Evolutionary conservation across 345 rosid species (phyloP).

Genomic region (Murraya paniculata): DNA sequence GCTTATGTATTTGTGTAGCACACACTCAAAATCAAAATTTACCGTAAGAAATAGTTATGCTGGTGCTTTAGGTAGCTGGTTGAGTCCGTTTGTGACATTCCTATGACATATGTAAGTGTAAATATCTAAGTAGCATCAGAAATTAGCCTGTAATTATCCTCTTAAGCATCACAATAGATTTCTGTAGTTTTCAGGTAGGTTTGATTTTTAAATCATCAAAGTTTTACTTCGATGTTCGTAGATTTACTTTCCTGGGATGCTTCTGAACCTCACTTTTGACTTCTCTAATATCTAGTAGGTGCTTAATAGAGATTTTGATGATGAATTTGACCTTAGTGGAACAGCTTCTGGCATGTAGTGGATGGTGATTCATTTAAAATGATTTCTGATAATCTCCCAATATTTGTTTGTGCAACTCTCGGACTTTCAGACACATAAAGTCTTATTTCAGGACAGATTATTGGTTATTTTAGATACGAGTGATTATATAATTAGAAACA

Average conservation of each 20-base stretch:
- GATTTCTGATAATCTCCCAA: not conserved
- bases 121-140: not conserved
- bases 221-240: not conserved
- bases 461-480: too few species aligned
- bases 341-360: not conserved
- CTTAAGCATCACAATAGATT: not conserved
- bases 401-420: not conserved
- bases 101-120: not conserved
- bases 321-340: not conserved
- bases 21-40: not conserved
- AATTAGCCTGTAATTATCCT: not conserved
- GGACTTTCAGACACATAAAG: not conserved
- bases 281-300: not conserved
- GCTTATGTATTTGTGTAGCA: not conserved
- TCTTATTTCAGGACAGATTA: constrained; percentile 3
- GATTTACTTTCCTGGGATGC: not conserved
- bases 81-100: not conserved
- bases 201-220: not conserved
- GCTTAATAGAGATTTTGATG: not conserved
- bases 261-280: not conserved
- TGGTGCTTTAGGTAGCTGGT: not conserved
- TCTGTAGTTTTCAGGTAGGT: not conserved
- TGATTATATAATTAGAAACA: not conserved
- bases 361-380: not conserved
- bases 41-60: not conserved